These are phyloP conservation scores for Cystobasidium onofrii DNA, from an alignment of 768 basidiomycete genomes.

Conservation along the genomic window DNA sequence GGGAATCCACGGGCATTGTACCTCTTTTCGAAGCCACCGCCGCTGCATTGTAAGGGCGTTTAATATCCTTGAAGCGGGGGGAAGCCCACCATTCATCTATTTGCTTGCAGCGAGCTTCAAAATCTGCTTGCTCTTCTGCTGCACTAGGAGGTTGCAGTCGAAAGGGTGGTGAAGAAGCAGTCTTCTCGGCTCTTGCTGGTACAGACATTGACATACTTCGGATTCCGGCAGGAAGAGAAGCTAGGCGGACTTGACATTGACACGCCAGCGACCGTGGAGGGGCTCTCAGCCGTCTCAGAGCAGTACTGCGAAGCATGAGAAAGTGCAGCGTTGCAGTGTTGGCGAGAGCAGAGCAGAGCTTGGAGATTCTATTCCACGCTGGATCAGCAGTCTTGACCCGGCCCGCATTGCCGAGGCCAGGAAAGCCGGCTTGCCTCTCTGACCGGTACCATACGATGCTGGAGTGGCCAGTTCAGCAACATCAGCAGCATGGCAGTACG, in stretches of 20 bases:
- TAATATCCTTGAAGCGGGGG: conserved; percentile 64
- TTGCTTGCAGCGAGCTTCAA: conserved; percentile 45
- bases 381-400: too few species aligned
- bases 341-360: not conserved
- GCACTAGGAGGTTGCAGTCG: conserved; percentile 38
- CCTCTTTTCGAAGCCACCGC: conserved; percentile 84
- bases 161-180: conserved; percentile 34
- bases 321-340: not conserved
- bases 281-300: not conserved
- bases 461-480: too few species aligned
- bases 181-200: not conserved
- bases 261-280: not conserved
- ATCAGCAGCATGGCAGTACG: too few species aligned
- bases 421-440: too few species aligned
- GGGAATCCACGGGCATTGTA: conserved; percentile 65
- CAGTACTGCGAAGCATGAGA: not conserved
- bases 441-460: too few species aligned
- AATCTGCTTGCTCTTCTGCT: conserved; percentile 39
- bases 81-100: conserved; percentile 65
- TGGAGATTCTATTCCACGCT: not conserved
- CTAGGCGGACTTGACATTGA: not conserved
- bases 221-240: not conserved
- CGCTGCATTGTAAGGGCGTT: conserved; percentile 69
- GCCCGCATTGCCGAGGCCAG: too few species aligned
- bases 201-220: not conserved